Percentiles rank a stretch among this genome's conserved stretches.
Conservation (phyloP, 2,329 filamentous ascomycete species). For the Monosporascus sp. region DNA sequence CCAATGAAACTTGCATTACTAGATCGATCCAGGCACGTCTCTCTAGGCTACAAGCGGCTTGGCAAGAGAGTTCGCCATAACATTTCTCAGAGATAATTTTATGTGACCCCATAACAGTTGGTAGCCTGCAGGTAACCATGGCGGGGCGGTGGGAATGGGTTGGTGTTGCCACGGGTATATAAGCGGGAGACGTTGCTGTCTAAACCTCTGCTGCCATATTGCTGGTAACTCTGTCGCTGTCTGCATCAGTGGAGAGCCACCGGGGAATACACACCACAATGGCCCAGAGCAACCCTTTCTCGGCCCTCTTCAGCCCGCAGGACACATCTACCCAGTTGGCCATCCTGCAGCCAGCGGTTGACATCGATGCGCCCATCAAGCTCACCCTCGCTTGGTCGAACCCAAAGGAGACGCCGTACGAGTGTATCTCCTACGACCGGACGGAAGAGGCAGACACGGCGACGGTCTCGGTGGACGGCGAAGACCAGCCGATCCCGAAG, state of each 20-base stretch:
- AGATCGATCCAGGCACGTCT: too few species aligned
- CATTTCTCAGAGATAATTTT: too few species aligned
- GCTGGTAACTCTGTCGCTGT: too few species aligned
- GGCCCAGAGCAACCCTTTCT: constrained; percentile 8
- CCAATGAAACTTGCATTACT: too few species aligned
- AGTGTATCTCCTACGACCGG: constrained; percentile 19
- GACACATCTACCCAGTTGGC: constrained; percentile 6
- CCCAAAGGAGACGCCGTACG: constrained; percentile 14
- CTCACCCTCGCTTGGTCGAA: constrained; percentile 10
- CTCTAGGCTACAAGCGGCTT: too few species aligned
- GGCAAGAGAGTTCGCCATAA: too few species aligned
- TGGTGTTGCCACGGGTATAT: too few species aligned
- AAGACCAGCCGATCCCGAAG: constrained; percentile 7
- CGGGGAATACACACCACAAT: not conserved
- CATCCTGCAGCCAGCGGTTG: constrained; percentile 8
- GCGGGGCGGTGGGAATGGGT: too few species aligned
- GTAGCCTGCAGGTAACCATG: too few species aligned
- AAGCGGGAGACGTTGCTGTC: too few species aligned
- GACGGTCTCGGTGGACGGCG: constrained; percentile 10
- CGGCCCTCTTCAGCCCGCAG: constrained; percentile 1
- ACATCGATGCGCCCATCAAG: constrained; percentile 11
- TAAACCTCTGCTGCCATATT: too few species aligned
- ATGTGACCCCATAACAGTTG: too few species aligned
- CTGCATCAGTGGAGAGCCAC: not conserved
- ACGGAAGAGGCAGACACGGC: not conserved